phyloP scores from a whole-genome alignment of 75 land plant genomes.

The Larix kaempferi region DNA sequence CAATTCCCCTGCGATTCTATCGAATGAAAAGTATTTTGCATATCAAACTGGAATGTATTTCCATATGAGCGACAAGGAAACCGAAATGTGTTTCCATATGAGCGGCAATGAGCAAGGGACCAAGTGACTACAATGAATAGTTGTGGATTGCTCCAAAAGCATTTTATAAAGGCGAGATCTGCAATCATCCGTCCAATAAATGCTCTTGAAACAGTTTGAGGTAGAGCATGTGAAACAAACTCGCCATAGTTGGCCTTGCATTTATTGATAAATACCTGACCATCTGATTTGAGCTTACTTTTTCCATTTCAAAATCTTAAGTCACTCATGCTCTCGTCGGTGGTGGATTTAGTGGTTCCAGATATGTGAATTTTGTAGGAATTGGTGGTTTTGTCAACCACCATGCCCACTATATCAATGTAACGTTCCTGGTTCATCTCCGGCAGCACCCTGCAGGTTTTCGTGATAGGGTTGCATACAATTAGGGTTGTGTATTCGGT shows the following conservation, averaged over 20 bases:
- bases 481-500: conserved; percentile 13
- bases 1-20: no score
- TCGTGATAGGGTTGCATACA: conserved; percentile 36
- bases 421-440: conserved; percentile 18
- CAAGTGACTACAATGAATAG: conserved; percentile 75
- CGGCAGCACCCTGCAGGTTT: conserved; percentile 16
- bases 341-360: conserved; percentile 12
- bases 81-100: no score
- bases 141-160: conserved; percentile 62
- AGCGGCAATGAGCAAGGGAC: conserved; percentile 96
- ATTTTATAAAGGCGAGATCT: conserved; percentile 87
- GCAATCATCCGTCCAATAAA: conserved; percentile 97
- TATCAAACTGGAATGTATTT: conserved; percentile 79
- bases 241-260: conserved; percentile 82
- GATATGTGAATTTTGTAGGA: conserved; percentile 30
- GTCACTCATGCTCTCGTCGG: conserved; percentile 14
- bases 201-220: conserved; percentile 72
- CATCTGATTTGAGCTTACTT: conserved; percentile 86
- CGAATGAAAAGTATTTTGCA: conserved; percentile 93
- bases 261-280: conserved; percentile 71
- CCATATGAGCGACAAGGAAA: no score
- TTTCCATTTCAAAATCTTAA: no score
- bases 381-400: conserved; percentile 15
- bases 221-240: conserved; percentile 62
- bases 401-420: conserved; percentile 37